Conservation (phyloP, 257 asterid species). For the Solanum bukasovii region DNA sequence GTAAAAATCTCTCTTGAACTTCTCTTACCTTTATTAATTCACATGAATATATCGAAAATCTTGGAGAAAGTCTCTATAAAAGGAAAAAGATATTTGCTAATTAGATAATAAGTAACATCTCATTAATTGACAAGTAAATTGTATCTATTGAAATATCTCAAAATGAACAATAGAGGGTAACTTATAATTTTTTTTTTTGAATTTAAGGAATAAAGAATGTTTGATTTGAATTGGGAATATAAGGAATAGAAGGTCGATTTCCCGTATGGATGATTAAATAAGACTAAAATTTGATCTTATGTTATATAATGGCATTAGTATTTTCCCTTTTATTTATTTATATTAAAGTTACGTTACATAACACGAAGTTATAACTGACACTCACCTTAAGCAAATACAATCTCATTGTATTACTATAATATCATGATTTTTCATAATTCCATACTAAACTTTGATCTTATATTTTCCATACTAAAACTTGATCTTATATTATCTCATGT, state of each 20-base stretch:
- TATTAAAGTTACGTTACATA: background rate
- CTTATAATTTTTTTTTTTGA: background rate
- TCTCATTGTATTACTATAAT: background rate
- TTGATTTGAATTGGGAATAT: background rate
- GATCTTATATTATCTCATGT: background rate
- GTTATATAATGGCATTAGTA: background rate
- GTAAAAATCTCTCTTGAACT: background rate
- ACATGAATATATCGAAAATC: background rate
- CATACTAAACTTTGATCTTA: background rate
- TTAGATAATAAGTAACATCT: background rate
- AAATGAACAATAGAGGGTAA: background rate
- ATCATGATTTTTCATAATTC: no score
- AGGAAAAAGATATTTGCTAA: background rate
- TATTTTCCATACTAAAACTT: background rate
- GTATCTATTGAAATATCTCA: background rate
- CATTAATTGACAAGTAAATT: background rate
- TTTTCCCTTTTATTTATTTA: background rate
- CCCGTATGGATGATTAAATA: background rate
- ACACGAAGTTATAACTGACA: background rate
- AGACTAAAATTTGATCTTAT: background rate
- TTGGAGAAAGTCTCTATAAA: background rate
- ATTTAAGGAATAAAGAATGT: background rate
- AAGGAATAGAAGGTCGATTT: background rate
- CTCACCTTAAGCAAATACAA: no score
- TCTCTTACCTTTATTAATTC: background rate